Evolutionary conservation across 2,329 filamentous ascomycete genomes (phyloP).

Genomic region (Cryoendolithus antarcticus): DNA sequence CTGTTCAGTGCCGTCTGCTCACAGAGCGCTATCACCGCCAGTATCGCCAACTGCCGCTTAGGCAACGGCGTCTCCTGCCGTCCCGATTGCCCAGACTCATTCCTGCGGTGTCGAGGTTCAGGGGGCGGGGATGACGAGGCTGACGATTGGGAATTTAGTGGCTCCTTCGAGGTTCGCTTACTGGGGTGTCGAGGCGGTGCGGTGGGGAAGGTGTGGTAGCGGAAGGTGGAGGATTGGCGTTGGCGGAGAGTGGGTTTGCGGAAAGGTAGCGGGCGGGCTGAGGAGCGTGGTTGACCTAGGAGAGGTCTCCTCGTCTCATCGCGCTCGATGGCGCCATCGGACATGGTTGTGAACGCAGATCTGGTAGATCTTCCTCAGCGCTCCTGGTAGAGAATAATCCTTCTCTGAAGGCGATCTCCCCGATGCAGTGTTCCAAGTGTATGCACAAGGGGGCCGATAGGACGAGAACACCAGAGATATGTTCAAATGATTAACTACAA

Average conservation of each 20-base stretch:
- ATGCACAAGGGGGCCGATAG: too few species aligned
- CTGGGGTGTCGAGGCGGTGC: conserved; percentile 50
- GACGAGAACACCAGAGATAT: too few species aligned
- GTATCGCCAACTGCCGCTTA: conserved; percentile 64
- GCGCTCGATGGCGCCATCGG: too few species aligned
- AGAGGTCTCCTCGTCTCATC: too few species aligned
- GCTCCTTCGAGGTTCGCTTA: not conserved
- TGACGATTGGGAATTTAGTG: conserved; percentile 6
- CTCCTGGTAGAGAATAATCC: too few species aligned
- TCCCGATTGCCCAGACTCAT: conserved; percentile 11
- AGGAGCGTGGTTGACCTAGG: too few species aligned
- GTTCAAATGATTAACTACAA: too few species aligned
- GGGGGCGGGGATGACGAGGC: conserved; percentile 7
- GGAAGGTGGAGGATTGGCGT: conserved; percentile 43
- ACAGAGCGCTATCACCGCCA: conserved; percentile 78
- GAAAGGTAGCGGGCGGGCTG: too few species aligned
- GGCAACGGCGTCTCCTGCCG: conserved; percentile 61
- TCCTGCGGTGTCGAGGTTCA: conserved; percentile 8
- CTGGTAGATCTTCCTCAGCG: too few species aligned
- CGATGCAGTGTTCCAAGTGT: too few species aligned
- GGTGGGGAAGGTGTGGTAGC: conserved; percentile 74
- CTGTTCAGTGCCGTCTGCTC: conserved; percentile 97
- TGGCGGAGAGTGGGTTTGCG: conserved; percentile 18
- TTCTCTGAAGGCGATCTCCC: too few species aligned
- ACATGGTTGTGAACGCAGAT: too few species aligned